These are phyloP conservation scores for Teratosphaeria nubilosa DNA, from an alignment of 2,329 filamentous ascomycete species.

Conservation along the genomic window DNA sequence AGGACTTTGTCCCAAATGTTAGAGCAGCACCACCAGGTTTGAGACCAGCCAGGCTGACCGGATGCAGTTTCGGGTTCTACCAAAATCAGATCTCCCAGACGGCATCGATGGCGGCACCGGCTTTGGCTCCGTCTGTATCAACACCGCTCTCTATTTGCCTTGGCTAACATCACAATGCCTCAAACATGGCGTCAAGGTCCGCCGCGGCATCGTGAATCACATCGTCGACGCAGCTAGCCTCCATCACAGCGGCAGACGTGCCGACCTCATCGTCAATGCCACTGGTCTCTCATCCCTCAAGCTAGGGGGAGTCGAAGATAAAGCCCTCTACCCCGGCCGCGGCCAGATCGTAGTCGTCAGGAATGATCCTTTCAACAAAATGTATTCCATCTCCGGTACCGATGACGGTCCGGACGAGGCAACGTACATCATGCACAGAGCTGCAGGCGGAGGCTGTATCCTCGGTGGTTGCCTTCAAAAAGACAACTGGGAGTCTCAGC, in stretches of 20 bases:
- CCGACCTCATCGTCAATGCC: constrained; percentile 71
- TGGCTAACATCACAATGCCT: constrained; percentile 77
- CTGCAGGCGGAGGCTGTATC: constrained; percentile 69
- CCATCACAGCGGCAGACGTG: constrained; percentile 48
- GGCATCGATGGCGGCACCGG: constrained; percentile 62
- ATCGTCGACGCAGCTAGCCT: constrained; percentile 57
- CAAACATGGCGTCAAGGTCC: constrained; percentile 54
- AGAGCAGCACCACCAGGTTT: constrained; percentile 9
- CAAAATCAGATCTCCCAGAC: constrained; percentile 38
- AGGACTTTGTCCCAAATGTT: constrained; percentile 58
- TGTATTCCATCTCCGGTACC: constrained; percentile 61
- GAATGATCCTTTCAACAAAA: constrained; percentile 57
- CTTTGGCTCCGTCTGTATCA: constrained; percentile 85
- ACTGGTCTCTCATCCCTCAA: constrained; percentile 66
- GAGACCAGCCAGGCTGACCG: neutral
- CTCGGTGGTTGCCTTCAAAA: constrained; percentile 79
- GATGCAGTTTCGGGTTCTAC: constrained; percentile 23
- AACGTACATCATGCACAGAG: constrained; percentile 73
- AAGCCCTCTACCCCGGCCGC: constrained; percentile 60
- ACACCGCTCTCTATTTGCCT: constrained; percentile 76
- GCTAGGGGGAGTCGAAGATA: constrained; percentile 74
- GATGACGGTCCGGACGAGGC: constrained; percentile 65
- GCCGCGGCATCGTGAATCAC: constrained; percentile 44
- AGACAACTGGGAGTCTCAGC: constrained; percentile 66
- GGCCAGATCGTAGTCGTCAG: constrained; percentile 78